Evolutionary conservation across 2,329 filamentous ascomycete genomes (phyloP), one percentile per base, ranked within the genome.

Genomic region (Sclerotinia trifoliorum): DNA sequence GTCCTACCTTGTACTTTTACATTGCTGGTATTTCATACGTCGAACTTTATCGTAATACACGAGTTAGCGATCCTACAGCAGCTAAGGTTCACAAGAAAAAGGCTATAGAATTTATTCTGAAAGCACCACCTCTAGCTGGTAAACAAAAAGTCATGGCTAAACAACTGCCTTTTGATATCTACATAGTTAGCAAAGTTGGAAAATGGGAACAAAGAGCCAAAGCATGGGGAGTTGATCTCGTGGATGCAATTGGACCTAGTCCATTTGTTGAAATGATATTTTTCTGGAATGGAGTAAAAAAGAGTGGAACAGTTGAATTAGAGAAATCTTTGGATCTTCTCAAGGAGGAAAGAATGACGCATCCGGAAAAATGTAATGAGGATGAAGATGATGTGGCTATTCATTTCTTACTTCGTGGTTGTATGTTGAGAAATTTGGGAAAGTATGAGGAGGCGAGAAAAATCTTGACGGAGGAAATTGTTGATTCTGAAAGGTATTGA

Each of bases 251-350:
- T 11, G 93, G 93, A 0, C 84, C 92, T 3, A 91, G 89, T 69
- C 95, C 95, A 0, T 82, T 92, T 0, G 87, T 93, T 75, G 95
- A 98, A 81, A 96, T 98, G 90, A 89, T 91, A 17, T 96, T 94
- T 78, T 88, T 98, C 74, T 98, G 94, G 94, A 94, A 92, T 75
- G 94, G 94, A 0, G 88, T 87, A 74, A 94, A 92, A 79, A 88
- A 93, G 66, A 96, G 97, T 92, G 82, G 85, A 2, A 74, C 80
- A 0, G 80, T 80, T 0, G 86, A 94, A 69, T 81, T 97, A 19
- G 81, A 90, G 60, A 80, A 82, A 54, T 91, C 88, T 0, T 77
- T 92, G 49, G 79, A 77, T 0, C 84, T 85, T n/a, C 80, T 97
- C 15, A 81, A 82, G 0, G 96, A 86, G 86, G 80, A 81, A 29